Base-by-base conservation (phyloP, 306 rosid species). In the Pyrus pyrifolia region DNA sequence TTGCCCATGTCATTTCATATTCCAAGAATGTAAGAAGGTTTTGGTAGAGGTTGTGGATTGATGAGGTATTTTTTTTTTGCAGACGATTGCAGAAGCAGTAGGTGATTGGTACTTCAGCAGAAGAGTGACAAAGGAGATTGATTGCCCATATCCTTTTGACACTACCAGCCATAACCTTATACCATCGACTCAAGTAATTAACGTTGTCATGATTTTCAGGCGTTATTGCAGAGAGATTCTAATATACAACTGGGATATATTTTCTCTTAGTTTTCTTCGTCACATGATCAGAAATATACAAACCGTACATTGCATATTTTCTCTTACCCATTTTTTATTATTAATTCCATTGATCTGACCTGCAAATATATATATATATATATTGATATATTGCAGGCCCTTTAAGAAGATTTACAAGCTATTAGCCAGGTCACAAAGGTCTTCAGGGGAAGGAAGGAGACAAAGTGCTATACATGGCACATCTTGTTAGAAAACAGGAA, bases 91-190 rank as follows among this genome's bases (percentile, higher is more conserved):
- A 81, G 93, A 83, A 87, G 83, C 99, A 18, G 96, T 96, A 60
- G 98, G 99, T 55, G 97, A 91, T 81, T 96, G 99, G 99, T 92
- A 92, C 78, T 96, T 96, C 51, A 78, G 89, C 70, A 87, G 97
- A 81, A 85, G 81, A 72, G 77, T 31, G 66, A 82, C 85, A 74
- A 92, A 81, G 83, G 83, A 82, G 76, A 89, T 96, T 60, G 97
- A 91, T 42, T 88, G 96, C 80, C 85, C 96, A 38, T 92, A 96
- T 90, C 98, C 99, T 53, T 96, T 97, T 69, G 97, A 85, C 80
- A 69, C 75, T 71, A 89, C 92, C 74, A 92, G 99, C 88, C 96
- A 83, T 77, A 91, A 96, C 66, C 82, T 87, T 33, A 83, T 92
- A 79, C 93, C 96, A 44, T 58, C 74, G 44, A 4, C 49, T 74